phyloP scores from a whole-genome alignment of 345 rosid species.

The Bruguiera gymnorhiza region DNA sequence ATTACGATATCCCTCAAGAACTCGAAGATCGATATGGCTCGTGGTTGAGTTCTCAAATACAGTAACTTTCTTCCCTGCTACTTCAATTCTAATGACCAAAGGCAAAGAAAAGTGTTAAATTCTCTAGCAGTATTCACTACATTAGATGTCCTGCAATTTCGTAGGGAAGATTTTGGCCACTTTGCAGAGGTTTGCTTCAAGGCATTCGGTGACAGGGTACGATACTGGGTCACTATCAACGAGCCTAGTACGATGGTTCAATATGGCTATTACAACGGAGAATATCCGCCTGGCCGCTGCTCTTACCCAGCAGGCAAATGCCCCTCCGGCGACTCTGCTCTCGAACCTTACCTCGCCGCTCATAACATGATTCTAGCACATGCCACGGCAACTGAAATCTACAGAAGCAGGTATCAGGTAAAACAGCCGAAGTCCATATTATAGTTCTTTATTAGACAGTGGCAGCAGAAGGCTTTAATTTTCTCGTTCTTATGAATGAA shows the following conservation, averaged over 20 bases:
- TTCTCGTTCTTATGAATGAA: too few relatives aligned
- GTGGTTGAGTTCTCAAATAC: constrained; percentile 29
- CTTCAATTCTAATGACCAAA: neutral
- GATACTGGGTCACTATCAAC: constrained; percentile 56
- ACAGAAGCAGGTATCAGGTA: constrained; percentile 31
- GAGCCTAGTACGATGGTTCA: constrained; percentile 45
- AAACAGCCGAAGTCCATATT: neutral
- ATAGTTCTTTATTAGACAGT: too few relatives aligned
- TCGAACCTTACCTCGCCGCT: constrained; percentile 53
- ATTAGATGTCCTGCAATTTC: neutral
- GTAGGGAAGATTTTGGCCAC: constrained; percentile 50
- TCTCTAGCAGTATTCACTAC: neutral
- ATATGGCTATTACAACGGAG: constrained; percentile 34
- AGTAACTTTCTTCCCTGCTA: constrained; percentile 4
- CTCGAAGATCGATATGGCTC: constrained; percentile 25
- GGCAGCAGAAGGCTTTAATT: too few relatives aligned
- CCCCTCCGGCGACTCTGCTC: constrained; percentile 40
- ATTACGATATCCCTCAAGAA: constrained; percentile 25
- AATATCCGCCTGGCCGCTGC: constrained; percentile 48
- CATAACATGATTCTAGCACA: constrained; percentile 49
- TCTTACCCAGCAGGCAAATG: constrained; percentile 50
- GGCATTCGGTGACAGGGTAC: constrained; percentile 58
- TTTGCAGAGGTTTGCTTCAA: constrained; percentile 60
- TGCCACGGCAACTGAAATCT: constrained; percentile 26
- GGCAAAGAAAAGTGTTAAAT: neutral